Evolutionary conservation across 805 yeast genomes (phyloP), one percentile per base, ranked within the genome.

Genomic region (Starmerella stellata): DNA sequence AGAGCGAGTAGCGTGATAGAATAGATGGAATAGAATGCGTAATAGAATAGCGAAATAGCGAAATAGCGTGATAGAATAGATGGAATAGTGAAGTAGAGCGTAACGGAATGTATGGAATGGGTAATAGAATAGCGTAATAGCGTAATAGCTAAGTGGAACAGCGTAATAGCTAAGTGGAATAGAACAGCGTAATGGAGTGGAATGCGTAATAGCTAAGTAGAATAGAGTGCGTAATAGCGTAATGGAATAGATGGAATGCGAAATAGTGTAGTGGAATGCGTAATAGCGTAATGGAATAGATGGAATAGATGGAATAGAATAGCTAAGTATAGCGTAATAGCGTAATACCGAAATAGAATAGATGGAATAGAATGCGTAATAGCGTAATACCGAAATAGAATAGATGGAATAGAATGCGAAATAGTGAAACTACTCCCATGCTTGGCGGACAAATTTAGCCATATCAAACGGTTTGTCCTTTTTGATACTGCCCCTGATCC

Each of bases 371-470:
- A 25, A 25, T 13, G n/a, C 11, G n/a, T 11, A 49, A 48, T 45
- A 25, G 29, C 29, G 29, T 13, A 25, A 25, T 13, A 25, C 11
- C 11, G 11, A 25, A 25, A 25, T 13, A 25, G n/a, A 25, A 25
- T 11, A 25, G 29, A 13, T 25, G n/a, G n/a, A 25, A 25, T n/a
- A 25, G 29, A 25, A 25, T 13, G n/a, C 11, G n/a, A 30, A 49
- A 48, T 45, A 42, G 48, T 72, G 77, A 72, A 72, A 65, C 19
- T 34, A 31, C 13, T 18, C 34, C 45, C 93, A 79, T 40, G 83
- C 74, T 45, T 73, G 72, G 42, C 63, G 61, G 16, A 90, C 80
- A 56, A 90, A 79, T 57, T 73, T 75, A 46, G 72, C 92, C 96
- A 90, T 87, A 47, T 74, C 70, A 14, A 87, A 92, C 37, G 61